Conservation (phyloP, 352 stramenopile species). For the Globisporangium parvum region DNA sequence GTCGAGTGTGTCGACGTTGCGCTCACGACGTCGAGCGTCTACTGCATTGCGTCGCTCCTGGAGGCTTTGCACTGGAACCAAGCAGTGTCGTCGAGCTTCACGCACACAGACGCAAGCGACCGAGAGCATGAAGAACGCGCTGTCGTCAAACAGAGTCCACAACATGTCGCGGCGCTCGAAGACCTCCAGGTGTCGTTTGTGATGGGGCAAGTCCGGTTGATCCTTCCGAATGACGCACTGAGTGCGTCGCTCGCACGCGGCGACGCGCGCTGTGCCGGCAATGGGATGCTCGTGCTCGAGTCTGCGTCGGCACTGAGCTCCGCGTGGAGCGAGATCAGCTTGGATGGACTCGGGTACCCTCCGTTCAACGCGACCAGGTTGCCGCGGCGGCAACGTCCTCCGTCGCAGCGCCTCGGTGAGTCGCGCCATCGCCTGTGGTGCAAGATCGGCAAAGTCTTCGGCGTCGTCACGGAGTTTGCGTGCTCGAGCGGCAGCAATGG, state of each 20-base stretch:
- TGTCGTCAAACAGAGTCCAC: too few species aligned
- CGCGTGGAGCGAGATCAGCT: conserved; percentile 40
- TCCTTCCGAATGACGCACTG: conserved; percentile 39
- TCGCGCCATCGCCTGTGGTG: conserved; percentile 31
- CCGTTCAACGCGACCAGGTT: conserved; percentile 70
- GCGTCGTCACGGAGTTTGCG: conserved; percentile 24
- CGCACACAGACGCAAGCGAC: not conserved
- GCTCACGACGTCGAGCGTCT: conserved; percentile 37
- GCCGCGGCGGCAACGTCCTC: conserved; percentile 34
- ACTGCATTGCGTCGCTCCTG: conserved; percentile 28
- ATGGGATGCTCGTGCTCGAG: conserved; percentile 45
- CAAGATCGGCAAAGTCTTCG: conserved; percentile 45
- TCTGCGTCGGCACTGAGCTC: conserved; percentile 34
- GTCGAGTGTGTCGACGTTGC: conserved; percentile 39
- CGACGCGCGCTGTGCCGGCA: conserved; percentile 13
- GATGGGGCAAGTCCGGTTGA: conserved; percentile 41
- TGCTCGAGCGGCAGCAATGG: not conserved
- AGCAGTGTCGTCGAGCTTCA: not conserved
- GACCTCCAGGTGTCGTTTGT: conserved; percentile 39
- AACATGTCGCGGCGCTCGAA: conserved; percentile 5
- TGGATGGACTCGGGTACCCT: conserved; percentile 70
- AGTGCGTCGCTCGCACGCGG: conserved; percentile 18
- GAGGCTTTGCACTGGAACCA: not conserved
- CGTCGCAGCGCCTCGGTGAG: conserved; percentile 44
- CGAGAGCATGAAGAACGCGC: too few species aligned